Percentiles rank a stretch among this genome's conserved stretches.
These are phyloP conservation scores for Blastobotrys parvus DNA, from an alignment of 805 yeast species.

Conservation along the genomic window DNA sequence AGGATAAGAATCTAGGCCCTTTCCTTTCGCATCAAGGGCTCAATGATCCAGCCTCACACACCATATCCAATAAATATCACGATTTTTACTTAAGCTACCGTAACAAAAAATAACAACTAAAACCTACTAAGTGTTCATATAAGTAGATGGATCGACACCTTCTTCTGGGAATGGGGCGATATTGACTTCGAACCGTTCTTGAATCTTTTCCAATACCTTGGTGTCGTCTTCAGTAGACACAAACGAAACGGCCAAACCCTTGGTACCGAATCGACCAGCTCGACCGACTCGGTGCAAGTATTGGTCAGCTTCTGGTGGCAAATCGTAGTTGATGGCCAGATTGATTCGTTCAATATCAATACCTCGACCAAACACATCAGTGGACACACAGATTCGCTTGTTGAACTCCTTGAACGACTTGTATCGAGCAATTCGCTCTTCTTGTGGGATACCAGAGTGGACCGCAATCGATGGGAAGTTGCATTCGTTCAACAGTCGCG, in stretches of 20 bases:
- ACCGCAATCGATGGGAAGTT: slow-evolving; percentile 97
- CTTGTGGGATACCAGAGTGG: slow-evolving; percentile 92
- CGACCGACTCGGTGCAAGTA: slow-evolving; percentile 99
- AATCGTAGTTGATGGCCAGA: slow-evolving; percentile 94
- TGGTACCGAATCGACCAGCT: slow-evolving; percentile 99
- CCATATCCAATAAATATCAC: too few relatives aligned
- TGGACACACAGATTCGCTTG: slow-evolving; percentile 96
- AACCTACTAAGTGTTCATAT: slow-evolving; percentile 87
- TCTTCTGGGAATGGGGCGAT: slow-evolving; percentile 93
- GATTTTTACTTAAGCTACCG: too few relatives aligned
- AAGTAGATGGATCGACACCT: slow-evolving; percentile 95
- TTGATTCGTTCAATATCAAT: slow-evolving; percentile 98
- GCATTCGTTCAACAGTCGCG: slow-evolving; percentile 79
- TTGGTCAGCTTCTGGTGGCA: slow-evolving; percentile 95
- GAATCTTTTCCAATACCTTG: slow-evolving; percentile 83
- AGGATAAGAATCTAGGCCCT: too few relatives aligned
- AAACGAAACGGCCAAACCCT: slow-evolving; percentile 92
- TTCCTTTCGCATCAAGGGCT: too few relatives aligned
- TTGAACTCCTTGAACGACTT: slow-evolving; percentile 95
- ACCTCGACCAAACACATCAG: slow-evolving; percentile 99
- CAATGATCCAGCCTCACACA: too few relatives aligned
- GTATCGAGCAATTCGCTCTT: slow-evolving; percentile 95
- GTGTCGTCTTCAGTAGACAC: slow-evolving; percentile 82
- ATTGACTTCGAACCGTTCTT: slow-evolving; percentile 95
- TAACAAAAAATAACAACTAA: too few relatives aligned